Conservation (phyloP, 352 stramenopile species). For the Phytophthora constricta region DNA sequence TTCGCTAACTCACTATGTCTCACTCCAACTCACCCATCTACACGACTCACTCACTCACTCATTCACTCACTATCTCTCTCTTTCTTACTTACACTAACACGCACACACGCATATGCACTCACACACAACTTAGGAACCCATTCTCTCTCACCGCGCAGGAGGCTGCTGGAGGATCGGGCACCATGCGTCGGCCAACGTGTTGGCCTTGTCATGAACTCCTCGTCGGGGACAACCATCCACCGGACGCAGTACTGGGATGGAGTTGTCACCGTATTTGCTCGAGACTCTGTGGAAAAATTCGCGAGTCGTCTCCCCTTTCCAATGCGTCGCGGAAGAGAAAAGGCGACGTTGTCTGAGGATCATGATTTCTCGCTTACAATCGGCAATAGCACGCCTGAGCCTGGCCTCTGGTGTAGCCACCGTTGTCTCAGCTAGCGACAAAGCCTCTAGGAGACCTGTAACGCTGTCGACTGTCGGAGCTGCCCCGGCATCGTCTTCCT, state of each 20-base stretch:
- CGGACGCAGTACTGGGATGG: not conserved
- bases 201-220: not conserved
- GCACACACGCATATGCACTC: no score
- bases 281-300: not conserved
- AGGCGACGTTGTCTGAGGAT: not conserved
- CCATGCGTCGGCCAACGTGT: not conserved
- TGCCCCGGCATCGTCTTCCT: not conserved
- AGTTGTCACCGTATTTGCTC: not conserved
- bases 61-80: no score
- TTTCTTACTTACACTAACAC: no score
- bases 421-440: not conserved
- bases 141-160: no score
- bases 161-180: not conserved
- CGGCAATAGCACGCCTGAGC: not conserved
- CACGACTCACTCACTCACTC: no score
- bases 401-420: not conserved
- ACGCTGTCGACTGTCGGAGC: not conserved
- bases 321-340: not conserved
- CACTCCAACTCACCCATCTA: no score
- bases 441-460: not conserved
- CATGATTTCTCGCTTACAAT: not conserved
- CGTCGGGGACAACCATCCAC: not conserved
- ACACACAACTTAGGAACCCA: no score
- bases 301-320: not conserved
- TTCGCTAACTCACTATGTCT: no score